Conservation (phyloP, 306 rosid genomes). For the Rosa chinensis region DNA sequence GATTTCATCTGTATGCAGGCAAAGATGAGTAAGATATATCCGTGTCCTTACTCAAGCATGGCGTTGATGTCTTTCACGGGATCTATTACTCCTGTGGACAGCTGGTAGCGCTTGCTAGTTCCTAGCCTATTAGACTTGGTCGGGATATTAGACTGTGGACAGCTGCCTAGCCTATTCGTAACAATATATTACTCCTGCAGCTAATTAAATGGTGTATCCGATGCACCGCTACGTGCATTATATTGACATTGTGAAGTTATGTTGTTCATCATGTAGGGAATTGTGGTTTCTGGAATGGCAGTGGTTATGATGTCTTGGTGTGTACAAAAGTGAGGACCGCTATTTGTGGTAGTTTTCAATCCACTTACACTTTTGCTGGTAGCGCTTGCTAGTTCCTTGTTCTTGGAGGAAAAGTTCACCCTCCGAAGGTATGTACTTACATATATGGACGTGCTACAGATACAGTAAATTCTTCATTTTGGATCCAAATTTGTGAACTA, state of each 20-base stretch:
- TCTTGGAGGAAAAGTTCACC: not conserved
- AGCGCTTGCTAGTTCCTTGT: not conserved
- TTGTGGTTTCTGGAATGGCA: not conserved
- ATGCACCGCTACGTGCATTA: not conserved
- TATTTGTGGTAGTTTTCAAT: not conserved
- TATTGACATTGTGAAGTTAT: not conserved
- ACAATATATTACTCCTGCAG: too few species aligned
- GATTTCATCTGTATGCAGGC: not conserved
- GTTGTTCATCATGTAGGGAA: not conserved
- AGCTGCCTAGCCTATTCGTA: not conserved
- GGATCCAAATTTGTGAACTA: not conserved
- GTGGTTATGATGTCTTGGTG: not conserved
- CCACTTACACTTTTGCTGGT: not conserved
- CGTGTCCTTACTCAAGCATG: not conserved
- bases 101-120: too few species aligned
- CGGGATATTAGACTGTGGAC: not conserved
- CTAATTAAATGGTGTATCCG: not conserved
- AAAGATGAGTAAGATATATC: not conserved
- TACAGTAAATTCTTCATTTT: not conserved
- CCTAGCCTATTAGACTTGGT: not conserved
- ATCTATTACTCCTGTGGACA: not conserved
- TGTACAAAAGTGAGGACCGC: not conserved
- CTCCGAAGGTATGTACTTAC: not conserved
- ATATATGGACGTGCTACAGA: not conserved
- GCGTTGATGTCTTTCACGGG: not conserved